Evolutionary conservation across 164 flowering plant species (phyloP).

Genomic region (Pachysandra terminalis): DNA sequence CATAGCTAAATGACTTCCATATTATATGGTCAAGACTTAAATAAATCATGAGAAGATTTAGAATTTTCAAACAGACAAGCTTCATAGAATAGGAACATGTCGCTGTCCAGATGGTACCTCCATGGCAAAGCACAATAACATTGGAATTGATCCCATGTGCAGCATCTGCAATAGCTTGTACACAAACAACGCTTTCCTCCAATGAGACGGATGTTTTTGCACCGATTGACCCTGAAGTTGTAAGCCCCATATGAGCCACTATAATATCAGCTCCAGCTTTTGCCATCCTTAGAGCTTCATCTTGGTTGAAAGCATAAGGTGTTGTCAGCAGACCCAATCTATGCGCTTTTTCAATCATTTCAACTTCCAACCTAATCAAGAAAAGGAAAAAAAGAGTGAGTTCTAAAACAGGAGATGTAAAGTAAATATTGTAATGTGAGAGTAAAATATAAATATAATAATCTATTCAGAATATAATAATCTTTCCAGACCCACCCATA

Average conservation of each 20-base stretch:
- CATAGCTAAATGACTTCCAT: background rate
- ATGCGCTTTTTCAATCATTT: slow-evolving; percentile 89
- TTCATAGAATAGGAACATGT: background rate
- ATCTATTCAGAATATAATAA: background rate
- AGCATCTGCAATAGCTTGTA: slow-evolving; percentile 92
- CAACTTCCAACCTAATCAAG: slow-evolving; percentile 74
- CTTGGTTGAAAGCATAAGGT: slow-evolving; percentile 84
- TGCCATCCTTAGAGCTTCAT: slow-evolving; percentile 86
- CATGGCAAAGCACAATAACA: slow-evolving; percentile 87
- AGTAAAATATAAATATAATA: background rate
- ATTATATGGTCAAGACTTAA: background rate
- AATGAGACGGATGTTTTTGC: slow-evolving; percentile 80
- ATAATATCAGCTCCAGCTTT: slow-evolving; percentile 93
- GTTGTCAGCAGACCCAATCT: slow-evolving; percentile 85
- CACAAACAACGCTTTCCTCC: slow-evolving; percentile 75
- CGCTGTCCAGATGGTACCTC: slow-evolving; percentile 48
- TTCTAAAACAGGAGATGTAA: background rate
- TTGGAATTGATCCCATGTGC: slow-evolving; percentile 65
- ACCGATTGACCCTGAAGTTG: slow-evolving; percentile 91
- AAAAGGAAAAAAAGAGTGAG: background rate
- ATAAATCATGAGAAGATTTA: background rate
- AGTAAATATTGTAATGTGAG: background rate
- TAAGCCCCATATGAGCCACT: slow-evolving; percentile 98
- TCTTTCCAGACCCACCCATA: slow-evolving; percentile 48
- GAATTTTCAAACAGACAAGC: background rate